These are phyloP conservation scores for Kluyveromyces aestuarii DNA, from an alignment of 805 yeast genomes.

Conservation along the genomic window DNA sequence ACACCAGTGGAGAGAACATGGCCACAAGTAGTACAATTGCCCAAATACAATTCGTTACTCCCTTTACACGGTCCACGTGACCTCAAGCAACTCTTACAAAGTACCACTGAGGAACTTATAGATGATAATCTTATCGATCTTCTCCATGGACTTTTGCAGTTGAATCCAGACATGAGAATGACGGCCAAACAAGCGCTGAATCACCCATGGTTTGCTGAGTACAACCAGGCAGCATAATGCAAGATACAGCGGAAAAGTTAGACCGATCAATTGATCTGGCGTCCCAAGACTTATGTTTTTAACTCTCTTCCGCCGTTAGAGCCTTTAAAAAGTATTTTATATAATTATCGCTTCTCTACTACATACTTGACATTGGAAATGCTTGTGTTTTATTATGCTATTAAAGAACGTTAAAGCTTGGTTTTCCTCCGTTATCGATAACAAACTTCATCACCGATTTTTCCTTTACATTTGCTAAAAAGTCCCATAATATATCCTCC, in stretches of 20 bases:
- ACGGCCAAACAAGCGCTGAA: conserved; percentile 45
- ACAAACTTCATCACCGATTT: conserved; percentile 14
- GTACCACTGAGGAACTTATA: conserved; percentile 17
- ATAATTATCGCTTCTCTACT: not conserved
- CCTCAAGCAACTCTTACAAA: conserved; percentile 33
- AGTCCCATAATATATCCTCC: conserved; percentile 15
- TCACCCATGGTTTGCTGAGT: conserved; percentile 33
- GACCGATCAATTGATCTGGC: too few relatives aligned
- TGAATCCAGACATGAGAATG: conserved; percentile 45
- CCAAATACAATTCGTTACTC: conserved; percentile 88
- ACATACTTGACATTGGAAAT: not conserved
- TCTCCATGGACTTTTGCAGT: conserved; percentile 34
- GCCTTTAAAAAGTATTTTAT: not conserved
- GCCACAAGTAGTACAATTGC: conserved; percentile 89
- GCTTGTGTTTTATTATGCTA: conserved; percentile 2
- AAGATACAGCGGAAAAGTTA: too few relatives aligned
- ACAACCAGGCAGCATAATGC: conserved; percentile 9
- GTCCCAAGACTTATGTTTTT: too few relatives aligned
- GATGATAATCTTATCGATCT: conserved; percentile 25
- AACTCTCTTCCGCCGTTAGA: too few relatives aligned
- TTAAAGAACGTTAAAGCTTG: conserved; percentile 14
- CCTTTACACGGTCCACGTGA: conserved; percentile 81
- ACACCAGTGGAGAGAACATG: conserved; percentile 89
- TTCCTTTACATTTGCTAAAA: conserved; percentile 11
- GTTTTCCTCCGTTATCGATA: conserved; percentile 17